phyloP scores from a whole-genome alignment of 1,139 yeast genomes.

The Arxiozyma bovina region DNA sequence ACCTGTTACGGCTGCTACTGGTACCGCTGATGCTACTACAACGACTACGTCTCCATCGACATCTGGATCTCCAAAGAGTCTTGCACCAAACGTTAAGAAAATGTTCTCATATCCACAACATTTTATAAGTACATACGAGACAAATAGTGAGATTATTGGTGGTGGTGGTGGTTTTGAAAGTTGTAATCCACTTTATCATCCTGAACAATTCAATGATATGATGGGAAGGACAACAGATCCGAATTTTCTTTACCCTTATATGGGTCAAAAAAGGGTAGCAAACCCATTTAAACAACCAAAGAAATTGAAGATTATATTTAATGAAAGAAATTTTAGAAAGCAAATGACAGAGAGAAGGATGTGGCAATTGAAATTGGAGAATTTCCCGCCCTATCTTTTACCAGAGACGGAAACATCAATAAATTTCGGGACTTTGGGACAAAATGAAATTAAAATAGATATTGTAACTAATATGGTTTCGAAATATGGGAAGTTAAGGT shows the following conservation, averaged over 20 bases:
- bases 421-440: background rate
- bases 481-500: constrained; percentile 25
- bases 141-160: background rate
- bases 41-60: no score
- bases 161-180: background rate
- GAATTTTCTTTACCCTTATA: background rate
- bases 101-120: background rate
- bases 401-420: constrained; percentile 13
- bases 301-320: constrained; percentile 20
- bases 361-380: constrained; percentile 27
- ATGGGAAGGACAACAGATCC: background rate
- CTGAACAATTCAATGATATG: background rate
- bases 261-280: constrained; percentile 5
- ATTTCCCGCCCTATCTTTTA: constrained; percentile 29
- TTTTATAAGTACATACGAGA: background rate
- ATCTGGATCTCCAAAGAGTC: no score
- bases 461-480: constrained; percentile 17
- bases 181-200: background rate
- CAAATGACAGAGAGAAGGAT: constrained; percentile 32
- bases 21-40: background rate
- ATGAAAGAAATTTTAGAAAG: constrained; percentile 28
- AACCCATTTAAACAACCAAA: constrained; percentile 12
- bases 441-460: constrained; percentile 7
- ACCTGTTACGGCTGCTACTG: background rate
- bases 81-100: background rate